phyloP scores from a whole-genome alignment of 371 early-diverging fungal genomes.

The Mortierella sp. region DNA sequence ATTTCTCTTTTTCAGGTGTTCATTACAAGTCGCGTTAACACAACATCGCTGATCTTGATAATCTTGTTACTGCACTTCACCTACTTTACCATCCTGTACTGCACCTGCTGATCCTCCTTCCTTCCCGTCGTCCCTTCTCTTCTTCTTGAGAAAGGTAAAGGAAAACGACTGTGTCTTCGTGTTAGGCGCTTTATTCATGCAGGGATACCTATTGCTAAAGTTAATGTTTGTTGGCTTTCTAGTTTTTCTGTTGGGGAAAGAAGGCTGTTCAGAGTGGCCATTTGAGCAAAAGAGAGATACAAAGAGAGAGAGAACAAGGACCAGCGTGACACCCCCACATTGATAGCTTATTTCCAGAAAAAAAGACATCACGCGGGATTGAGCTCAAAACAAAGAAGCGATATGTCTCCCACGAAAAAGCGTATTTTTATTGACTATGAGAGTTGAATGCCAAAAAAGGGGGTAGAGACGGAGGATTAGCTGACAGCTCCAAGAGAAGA shows the following conservation, averaged over 20 bases:
- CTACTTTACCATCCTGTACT: too few species aligned
- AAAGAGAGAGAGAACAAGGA: too few species aligned
- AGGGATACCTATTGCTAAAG: background rate
- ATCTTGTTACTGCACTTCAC: background rate
- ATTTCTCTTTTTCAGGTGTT: background rate
- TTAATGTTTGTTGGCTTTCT: background rate
- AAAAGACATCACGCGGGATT: constrained; percentile 1
- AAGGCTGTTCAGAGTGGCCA: background rate
- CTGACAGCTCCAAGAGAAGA: background rate
- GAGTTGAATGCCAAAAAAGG: too few species aligned
- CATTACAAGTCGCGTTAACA: background rate
- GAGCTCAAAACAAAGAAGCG: background rate
- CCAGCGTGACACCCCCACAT: constrained; percentile 3
- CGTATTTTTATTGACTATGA: too few species aligned
- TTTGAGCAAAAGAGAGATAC: background rate
- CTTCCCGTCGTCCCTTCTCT: background rate
- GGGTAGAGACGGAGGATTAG: too few species aligned
- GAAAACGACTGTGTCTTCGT: background rate
- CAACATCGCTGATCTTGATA: background rate
- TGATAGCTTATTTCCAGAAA: background rate
- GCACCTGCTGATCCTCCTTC: background rate
- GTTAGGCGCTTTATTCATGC: background rate
- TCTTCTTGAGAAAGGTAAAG: background rate
- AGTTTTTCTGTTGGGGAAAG: background rate
- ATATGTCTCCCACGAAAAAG: too few species aligned